Evolutionary conservation across 805 yeast genomes (phyloP), one percentile per base, ranked within the genome.

Genomic region (Metschnikowia amazonensis): DNA sequence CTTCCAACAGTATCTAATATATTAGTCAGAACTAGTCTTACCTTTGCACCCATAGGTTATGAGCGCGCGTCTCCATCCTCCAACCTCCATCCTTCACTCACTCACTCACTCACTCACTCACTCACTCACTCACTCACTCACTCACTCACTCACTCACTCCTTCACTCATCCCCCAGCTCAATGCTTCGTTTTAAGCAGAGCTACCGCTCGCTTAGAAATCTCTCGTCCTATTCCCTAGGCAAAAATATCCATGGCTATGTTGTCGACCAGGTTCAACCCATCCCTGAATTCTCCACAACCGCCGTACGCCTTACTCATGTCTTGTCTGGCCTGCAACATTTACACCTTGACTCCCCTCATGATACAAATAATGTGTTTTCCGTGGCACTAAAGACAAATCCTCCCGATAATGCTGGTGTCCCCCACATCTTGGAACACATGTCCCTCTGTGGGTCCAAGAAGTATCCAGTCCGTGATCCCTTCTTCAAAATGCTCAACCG

Each of bases 381-480:
- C 51, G 78, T 94, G 35, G 89, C 86, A 1, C 90, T 94, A 70
- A 89, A 88, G 65, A 94, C 99, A 0, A 87, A 89, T 56, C 96
- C 99, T 0, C 97, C 98, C 0, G 83, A 94, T 61, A 75, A 80
- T n/a, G 86, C 96, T 3, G 99, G 99, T 18, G 87, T 94, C 1
- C 97, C 99, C 3, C 99, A 94, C 65, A 90, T 94, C 46, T 66
- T 94, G 47, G 99, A 94, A 63, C 99, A 94, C 65, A 90, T 97
- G 5, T 90, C 98, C 1, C 69, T 94, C 28, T 94, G 99, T 68
- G 99, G 99, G 2, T 89, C 97, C 1, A 73, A 77, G 46, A 86
- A 84, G 60, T 94, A 81, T 63, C 97, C 97, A 2, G 97, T 94
- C 1, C 74, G 97, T 54, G 99, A 94, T 66, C 99, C 99, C 1